These are phyloP conservation scores for Vaccinium vitisidaea DNA, from an alignment of 148 eudicot genomes.

Conservation along the genomic window DNA sequence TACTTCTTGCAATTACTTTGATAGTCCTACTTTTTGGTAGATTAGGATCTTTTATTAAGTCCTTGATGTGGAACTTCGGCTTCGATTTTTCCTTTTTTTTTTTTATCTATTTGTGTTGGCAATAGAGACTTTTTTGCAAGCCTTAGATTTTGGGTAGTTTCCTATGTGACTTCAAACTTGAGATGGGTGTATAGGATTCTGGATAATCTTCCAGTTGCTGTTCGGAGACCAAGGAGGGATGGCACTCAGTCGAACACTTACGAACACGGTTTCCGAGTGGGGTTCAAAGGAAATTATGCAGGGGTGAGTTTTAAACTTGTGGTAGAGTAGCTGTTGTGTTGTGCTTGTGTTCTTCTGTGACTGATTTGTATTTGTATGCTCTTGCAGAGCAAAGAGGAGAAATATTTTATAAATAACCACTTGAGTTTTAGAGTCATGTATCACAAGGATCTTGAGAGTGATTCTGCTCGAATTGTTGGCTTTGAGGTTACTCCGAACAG, in stretches of 20 bases:
- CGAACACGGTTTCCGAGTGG: constrained; percentile 62
- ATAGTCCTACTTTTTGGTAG: background rate
- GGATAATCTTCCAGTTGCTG: constrained; percentile 67
- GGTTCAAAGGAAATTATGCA: constrained; percentile 56
- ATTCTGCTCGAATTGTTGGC: constrained; percentile 61
- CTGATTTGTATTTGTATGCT: constrained; percentile 5
- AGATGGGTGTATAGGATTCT: constrained; percentile 42
- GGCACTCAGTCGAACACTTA: constrained; percentile 46
- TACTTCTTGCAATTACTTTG: background rate
- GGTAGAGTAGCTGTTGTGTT: background rate
- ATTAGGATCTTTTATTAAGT: background rate
- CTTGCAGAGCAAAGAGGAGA: constrained; percentile 54
- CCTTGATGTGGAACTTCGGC: background rate
- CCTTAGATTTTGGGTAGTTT: background rate
- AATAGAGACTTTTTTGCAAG: background rate
- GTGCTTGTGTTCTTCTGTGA: constrained; percentile 8
- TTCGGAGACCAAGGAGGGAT: constrained; percentile 52
- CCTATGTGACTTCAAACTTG: constrained; percentile 9
- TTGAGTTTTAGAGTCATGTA: constrained; percentile 60
- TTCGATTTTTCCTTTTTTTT: background rate
- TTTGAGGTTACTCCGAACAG: constrained; percentile 59
- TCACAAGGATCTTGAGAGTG: constrained; percentile 50
- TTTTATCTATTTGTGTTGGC: background rate
- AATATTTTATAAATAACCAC: constrained; percentile 54
- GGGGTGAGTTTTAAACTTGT: constrained; percentile 42